Percentiles rank a stretch among this genome's conserved stretches.
Conservation (phyloP, 176 grass and related monocot genomes). For the Cenchrus americanus region DNA sequence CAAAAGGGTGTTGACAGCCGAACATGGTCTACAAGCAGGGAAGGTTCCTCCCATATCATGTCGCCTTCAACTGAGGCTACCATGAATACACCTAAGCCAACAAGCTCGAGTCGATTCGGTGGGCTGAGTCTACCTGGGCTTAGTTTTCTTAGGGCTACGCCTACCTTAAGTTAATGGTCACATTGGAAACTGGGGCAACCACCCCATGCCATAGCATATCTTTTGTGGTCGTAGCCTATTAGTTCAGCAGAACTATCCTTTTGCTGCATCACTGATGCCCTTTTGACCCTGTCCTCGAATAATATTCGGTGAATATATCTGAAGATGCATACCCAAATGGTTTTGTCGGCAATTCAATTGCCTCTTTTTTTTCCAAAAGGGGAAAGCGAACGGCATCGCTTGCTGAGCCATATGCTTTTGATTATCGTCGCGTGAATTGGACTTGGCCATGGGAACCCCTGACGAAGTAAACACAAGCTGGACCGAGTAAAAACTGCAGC, state of each 20-base stretch:
- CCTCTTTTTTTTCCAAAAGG: not conserved
- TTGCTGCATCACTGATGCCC: not conserved
- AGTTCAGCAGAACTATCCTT: not conserved
- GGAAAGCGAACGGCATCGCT: not conserved
- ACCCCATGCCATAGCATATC: not conserved
- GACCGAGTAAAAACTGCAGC: constrained; percentile 11
- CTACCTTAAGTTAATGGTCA: not conserved
- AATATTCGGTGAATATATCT: constrained; percentile 1
- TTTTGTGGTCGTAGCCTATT: not conserved
- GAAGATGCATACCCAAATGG: not conserved
- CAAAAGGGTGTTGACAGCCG: not conserved
- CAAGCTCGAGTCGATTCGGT: constrained; percentile 17
- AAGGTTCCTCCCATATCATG: not conserved
- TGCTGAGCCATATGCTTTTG: not conserved
- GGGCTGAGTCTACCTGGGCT: constrained; percentile 33
- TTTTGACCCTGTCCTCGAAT: not conserved
- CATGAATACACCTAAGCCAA: not conserved
- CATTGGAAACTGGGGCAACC: not conserved
- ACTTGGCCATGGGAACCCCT: not conserved
- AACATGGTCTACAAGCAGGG: not conserved
- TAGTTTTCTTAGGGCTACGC: not conserved
- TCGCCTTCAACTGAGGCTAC: not conserved
- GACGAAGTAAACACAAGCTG: not conserved
- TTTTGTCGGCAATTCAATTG: not conserved
- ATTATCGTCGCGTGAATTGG: not conserved